Conservation (phyloP, 1,139 yeast genomes). For the Suhomyces yuchorum region DNA sequence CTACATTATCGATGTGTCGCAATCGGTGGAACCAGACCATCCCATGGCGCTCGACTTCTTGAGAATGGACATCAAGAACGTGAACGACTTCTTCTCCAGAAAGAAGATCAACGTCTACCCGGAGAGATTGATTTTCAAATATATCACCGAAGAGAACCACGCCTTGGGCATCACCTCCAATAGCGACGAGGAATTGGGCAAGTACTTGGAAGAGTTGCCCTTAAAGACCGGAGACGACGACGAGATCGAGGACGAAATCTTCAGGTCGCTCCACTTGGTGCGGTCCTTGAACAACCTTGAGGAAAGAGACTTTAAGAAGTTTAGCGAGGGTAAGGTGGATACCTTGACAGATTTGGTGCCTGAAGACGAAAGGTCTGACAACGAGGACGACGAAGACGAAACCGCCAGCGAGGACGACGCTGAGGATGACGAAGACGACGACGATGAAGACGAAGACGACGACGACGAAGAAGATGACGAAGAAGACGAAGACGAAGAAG, state of each 20-base stretch:
- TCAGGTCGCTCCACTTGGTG: conserved; percentile 83
- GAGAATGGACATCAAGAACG: conserved; percentile 96
- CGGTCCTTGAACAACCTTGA: conserved; percentile 71
- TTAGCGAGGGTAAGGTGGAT: conserved; percentile 78
- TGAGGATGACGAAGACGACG: conserved; percentile 35
- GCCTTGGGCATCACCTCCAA: conserved; percentile 40
- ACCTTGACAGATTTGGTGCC: conserved; percentile 66
- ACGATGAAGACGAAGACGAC: conserved; percentile 28
- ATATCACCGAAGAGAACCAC: conserved; percentile 53
- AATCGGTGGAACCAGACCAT: conserved; percentile 96
- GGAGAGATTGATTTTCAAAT: conserved; percentile 79
- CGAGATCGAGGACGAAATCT: conserved; percentile 78
- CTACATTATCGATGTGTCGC: conserved; percentile 95
- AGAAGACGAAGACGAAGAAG: conserved; percentile 38
- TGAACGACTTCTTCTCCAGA: conserved; percentile 79
- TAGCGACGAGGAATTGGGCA: conserved; percentile 42
- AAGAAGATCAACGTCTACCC: conserved; percentile 75
- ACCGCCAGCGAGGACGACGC: not conserved
- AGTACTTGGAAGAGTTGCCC: conserved; percentile 49
- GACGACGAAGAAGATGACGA: conserved; percentile 29
- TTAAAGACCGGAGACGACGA: conserved; percentile 54
- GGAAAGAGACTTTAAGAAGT: conserved; percentile 86
- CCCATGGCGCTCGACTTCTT: conserved; percentile 94
- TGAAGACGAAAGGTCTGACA: conserved; percentile 18
- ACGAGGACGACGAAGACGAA: conserved; percentile 30